Evolutionary conservation across 169 alveolate species (phyloP).

Genomic region (Plasmodium coatneyi): DNA sequence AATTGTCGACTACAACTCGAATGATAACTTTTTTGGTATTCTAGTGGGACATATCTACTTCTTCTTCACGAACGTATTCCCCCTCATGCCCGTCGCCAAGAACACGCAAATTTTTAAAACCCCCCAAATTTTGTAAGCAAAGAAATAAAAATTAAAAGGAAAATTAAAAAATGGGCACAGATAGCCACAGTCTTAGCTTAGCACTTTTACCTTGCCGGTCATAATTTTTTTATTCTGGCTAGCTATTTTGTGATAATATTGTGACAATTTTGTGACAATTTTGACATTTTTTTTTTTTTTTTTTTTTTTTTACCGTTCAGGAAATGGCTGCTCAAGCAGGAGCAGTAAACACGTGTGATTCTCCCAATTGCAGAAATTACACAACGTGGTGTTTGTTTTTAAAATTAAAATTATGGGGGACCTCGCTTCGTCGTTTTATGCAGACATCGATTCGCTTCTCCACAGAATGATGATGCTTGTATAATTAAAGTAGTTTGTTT

Average conservation of each 20-base stretch:
- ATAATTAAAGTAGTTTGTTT: slow-evolving; percentile 15
- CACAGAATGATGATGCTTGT: slow-evolving; percentile 5
- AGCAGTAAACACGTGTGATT: not conserved
- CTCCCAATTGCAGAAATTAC: not conserved
- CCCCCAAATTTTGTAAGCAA: slow-evolving; percentile 84
- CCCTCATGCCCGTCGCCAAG: slow-evolving; percentile 91
- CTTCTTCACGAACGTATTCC: slow-evolving; percentile 92
- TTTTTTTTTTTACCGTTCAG: slow-evolving; percentile 16
- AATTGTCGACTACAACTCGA: slow-evolving; percentile 88
- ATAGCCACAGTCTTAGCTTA: not conserved
- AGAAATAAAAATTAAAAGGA: slow-evolving; percentile 50
- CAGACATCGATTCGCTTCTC: not conserved
- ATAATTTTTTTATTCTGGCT: not conserved
- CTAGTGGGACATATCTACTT: slow-evolving; percentile 92
- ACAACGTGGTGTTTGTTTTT: slow-evolving; percentile 5
- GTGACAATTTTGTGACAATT: not conserved
- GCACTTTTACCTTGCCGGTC: not conserved
- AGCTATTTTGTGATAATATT: not conserved
- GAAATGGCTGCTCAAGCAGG: slow-evolving; percentile 61
- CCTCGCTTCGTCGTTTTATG: not conserved
- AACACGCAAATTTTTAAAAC: slow-evolving; percentile 90
- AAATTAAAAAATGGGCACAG: slow-evolving; percentile 22
- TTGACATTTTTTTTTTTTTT: not conserved
- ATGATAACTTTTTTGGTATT: slow-evolving; percentile 91
- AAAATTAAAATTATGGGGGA: not conserved